Percentiles rank a stretch among this genome's conserved stretches.
phyloP scores from a whole-genome alignment of 2,329 filamentous ascomycete genomes.

The Ilyonectria destructans region DNA sequence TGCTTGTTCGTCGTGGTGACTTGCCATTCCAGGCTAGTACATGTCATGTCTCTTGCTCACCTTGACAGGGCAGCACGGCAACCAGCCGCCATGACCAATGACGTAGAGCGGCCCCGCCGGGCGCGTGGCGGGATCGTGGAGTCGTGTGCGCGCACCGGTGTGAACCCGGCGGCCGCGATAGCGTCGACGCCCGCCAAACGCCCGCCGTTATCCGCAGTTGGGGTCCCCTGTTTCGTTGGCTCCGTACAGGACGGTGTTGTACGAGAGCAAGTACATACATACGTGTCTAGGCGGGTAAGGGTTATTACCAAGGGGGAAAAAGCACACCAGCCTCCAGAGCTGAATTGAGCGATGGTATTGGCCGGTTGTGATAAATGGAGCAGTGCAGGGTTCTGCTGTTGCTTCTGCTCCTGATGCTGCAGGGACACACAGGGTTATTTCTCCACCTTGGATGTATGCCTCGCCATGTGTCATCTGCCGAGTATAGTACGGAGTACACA shows the following conservation, averaged over 20 bases:
- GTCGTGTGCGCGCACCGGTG: constrained; percentile 6
- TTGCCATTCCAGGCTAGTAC: not conserved
- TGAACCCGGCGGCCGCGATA: constrained; percentile 9
- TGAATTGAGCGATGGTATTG: constrained; percentile 7
- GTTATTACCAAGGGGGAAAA: not conserved
- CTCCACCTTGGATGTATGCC: not conserved
- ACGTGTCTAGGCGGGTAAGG: not conserved
- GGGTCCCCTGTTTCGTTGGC: not conserved
- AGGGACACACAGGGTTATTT: not conserved
- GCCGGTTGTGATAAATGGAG: not conserved
- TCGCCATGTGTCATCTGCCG: constrained; percentile 13
- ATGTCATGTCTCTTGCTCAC: not conserved
- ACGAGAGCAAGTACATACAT: not conserved
- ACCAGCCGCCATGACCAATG: not conserved
- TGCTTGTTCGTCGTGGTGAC: not conserved
- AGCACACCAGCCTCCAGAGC: not conserved
- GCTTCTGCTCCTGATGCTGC: not conserved
- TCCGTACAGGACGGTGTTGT: constrained; percentile 8
- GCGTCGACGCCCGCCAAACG: not conserved
- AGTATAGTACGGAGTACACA: not conserved
- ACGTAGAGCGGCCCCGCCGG: constrained; percentile 2
- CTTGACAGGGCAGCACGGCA: not conserved
- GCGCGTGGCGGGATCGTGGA: not conserved
- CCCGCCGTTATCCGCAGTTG: constrained; percentile 11
- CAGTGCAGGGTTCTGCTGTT: not conserved